Conservation (phyloP, 768 basidiomycete genomes). For the Phlebiopsis flavidoalba region DNA sequence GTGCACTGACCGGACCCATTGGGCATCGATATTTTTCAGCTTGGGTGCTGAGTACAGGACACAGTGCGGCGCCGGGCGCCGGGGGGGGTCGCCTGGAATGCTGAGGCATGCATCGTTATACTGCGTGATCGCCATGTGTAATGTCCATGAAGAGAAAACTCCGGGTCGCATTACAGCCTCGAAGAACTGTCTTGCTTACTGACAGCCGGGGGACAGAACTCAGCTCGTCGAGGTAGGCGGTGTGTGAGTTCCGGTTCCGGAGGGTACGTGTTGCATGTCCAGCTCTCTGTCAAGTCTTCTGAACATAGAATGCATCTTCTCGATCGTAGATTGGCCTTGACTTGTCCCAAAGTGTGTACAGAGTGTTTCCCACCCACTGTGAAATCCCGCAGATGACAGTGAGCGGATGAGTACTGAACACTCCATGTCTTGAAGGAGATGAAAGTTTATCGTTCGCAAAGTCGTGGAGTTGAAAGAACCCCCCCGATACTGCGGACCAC, state of each 20-base stretch:
- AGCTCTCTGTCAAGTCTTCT: slow-evolving; percentile 31
- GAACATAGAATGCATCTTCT: slow-evolving; percentile 31
- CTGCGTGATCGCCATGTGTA: slow-evolving; percentile 76
- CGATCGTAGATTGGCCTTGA: slow-evolving; percentile 72
- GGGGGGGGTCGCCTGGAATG: slow-evolving; percentile 50
- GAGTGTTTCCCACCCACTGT: slow-evolving; percentile 40
- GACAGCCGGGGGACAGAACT: slow-evolving; percentile 65
- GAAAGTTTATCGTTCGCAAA: slow-evolving; percentile 53
- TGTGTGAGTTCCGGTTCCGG: slow-evolving; percentile 72
- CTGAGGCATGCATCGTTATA: slow-evolving; percentile 73
- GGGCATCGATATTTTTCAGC: too few species aligned
- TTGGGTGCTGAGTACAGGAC: slow-evolving; percentile 60
- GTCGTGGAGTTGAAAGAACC: slow-evolving; percentile 69
- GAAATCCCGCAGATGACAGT: slow-evolving; percentile 78
- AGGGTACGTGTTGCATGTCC: slow-evolving; percentile 50
- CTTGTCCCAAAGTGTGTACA: slow-evolving; percentile 77
- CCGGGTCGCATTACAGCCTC: slow-evolving; percentile 82
- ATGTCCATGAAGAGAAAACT: slow-evolving; percentile 78
- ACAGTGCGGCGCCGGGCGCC: slow-evolving; percentile 46
- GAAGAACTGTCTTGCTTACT: slow-evolving; percentile 72
- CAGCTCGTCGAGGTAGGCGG: slow-evolving; percentile 86
- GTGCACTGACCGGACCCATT: slow-evolving; percentile 93
- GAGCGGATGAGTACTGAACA: slow-evolving; percentile 54
- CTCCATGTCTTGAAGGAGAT: slow-evolving; percentile 52
- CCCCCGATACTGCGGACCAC: slow-evolving; percentile 60